Conservation (phyloP, 2,329 filamentous ascomycete genomes). For the Cladophialophora immunda region DNA sequence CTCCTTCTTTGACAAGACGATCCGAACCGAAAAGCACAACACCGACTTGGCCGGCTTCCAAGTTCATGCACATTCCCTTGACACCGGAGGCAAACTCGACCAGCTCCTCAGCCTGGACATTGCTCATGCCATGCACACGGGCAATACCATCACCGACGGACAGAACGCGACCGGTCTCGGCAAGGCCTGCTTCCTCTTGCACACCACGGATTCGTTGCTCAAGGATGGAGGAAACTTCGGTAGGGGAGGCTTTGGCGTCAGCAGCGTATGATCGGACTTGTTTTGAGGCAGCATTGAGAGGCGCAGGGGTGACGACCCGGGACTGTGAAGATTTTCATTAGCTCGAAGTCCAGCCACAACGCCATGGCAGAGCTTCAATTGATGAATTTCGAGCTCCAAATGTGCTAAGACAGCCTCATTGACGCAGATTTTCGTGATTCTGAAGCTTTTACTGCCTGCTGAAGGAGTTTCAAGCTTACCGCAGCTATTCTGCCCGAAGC, state of each 20-base stretch:
- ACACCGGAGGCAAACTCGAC: slow-evolving; percentile 99
- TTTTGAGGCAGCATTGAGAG: slow-evolving; percentile 74
- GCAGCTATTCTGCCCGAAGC: slow-evolving; percentile 88
- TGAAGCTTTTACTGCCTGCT: slow-evolving; percentile 54
- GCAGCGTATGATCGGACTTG: slow-evolving; percentile 87
- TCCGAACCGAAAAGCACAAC: slow-evolving; percentile 99
- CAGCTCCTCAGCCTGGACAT: slow-evolving; percentile 99
- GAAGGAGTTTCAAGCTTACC: slow-evolving; percentile 74
- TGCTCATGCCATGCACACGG: slow-evolving; percentile 99
- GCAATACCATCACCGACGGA: slow-evolving; percentile 99
- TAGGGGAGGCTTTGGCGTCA: slow-evolving; percentile 94
- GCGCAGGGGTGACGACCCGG: slow-evolving; percentile 84
- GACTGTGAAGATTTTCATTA: slow-evolving; percentile 64
- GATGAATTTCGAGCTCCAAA: slow-evolving; percentile 18
- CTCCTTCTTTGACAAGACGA: slow-evolving; percentile 99
- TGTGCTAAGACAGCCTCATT: slow-evolving; percentile 23
- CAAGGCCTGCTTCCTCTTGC: slow-evolving; percentile 93
- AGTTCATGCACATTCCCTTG: slow-evolving; percentile 99
- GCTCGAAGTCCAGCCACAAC: slow-evolving; percentile 44
- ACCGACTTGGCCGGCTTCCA: slow-evolving; percentile 99
- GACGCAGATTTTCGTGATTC: slow-evolving; percentile 52
- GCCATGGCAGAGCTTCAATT: background rate
- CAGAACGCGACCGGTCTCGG: slow-evolving; percentile 98
- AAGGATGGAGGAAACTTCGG: slow-evolving; percentile 98
- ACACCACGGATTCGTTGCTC: slow-evolving; percentile 99